These are phyloP conservation scores for Anisodus acutangulus DNA, from an alignment of 257 asterid genomes.

Conservation along the genomic window DNA sequence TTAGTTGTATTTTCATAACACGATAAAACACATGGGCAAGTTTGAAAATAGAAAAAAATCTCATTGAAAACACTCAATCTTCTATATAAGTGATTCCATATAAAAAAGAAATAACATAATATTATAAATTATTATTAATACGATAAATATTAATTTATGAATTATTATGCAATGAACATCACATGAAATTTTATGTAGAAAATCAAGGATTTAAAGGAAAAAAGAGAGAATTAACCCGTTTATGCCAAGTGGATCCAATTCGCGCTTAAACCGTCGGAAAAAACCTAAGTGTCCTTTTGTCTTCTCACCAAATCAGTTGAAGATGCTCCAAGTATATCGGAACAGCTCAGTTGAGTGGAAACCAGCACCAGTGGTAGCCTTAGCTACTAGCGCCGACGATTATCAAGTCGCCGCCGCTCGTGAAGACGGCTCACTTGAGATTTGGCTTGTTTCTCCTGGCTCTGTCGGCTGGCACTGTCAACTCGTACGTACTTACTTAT, in stretches of 20 bases:
- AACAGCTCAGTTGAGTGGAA: conserved; percentile 81
- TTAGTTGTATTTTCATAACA: no score
- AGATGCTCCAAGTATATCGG: conserved; percentile 60
- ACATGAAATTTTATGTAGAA: no score
- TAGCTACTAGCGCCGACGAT: conserved; percentile 90
- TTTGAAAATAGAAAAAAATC: no score
- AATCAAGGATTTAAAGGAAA: no score
- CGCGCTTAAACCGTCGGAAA: conserved; percentile 32
- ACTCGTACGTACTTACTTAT: conserved; percentile 57
- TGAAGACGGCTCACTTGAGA: conserved; percentile 84
- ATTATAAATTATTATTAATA: no score
- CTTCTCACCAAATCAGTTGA: conserved; percentile 18
- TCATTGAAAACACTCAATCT: no score
- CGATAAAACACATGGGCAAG: no score
- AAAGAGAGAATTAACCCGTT: background rate
- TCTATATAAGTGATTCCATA: no score
- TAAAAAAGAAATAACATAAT: no score
- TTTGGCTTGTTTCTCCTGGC: conserved; percentile 99
- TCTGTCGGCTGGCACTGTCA: conserved; percentile 99
- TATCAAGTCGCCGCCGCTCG: conserved; percentile 98
- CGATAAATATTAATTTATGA: no score
- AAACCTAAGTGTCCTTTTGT: conserved; percentile 25
- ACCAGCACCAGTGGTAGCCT: conserved; percentile 82
- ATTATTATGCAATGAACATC: no score
- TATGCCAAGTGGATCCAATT: background rate